These are phyloP conservation scores for Fagopyrum esculentum DNA, from an alignment of 148 eudicot species.

Conservation along the genomic window DNA sequence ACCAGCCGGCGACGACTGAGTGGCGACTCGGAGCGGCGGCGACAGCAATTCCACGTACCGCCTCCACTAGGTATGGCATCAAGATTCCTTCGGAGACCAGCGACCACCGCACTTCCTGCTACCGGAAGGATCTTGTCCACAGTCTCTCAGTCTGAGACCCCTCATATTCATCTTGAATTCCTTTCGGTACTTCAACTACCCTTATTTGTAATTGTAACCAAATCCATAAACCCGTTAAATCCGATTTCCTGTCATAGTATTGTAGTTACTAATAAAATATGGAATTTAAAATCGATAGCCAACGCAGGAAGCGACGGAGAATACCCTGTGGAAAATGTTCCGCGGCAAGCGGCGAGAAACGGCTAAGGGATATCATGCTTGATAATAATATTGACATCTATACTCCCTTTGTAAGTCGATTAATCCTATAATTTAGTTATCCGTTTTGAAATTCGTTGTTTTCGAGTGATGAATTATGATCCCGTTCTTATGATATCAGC, in stretches of 20 bases:
- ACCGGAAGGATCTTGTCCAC: slow-evolving; percentile 1
- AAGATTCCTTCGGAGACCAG: neutral
- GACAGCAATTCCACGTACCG: no score
- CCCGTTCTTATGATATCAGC: neutral
- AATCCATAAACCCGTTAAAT: neutral
- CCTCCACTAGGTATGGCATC: neutral
- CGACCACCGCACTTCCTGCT: neutral
- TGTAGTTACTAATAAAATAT: neutral
- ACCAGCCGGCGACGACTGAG: no score
- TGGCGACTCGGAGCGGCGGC: no score
- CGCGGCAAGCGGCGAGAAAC: slow-evolving; percentile 3
- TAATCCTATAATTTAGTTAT: neutral
- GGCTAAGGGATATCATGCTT: slow-evolving; percentile 4
- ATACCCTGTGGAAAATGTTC: neutral
- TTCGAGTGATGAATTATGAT: neutral
- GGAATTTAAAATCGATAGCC: neutral
- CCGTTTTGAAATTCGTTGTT: neutral
- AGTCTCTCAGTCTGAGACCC: neutral
- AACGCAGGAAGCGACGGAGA: neutral
- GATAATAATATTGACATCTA: slow-evolving; percentile 1
- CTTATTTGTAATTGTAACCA: neutral
- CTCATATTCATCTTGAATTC: neutral
- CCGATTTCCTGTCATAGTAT: no score
- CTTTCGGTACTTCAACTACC: neutral
- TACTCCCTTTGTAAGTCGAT: neutral